A percentile compares a stretch with the other conserved stretches of the same genome.
Evolutionary conservation across 371 early-diverging fungal genomes (phyloP).

Genomic region (Mortierella sp.): DNA sequence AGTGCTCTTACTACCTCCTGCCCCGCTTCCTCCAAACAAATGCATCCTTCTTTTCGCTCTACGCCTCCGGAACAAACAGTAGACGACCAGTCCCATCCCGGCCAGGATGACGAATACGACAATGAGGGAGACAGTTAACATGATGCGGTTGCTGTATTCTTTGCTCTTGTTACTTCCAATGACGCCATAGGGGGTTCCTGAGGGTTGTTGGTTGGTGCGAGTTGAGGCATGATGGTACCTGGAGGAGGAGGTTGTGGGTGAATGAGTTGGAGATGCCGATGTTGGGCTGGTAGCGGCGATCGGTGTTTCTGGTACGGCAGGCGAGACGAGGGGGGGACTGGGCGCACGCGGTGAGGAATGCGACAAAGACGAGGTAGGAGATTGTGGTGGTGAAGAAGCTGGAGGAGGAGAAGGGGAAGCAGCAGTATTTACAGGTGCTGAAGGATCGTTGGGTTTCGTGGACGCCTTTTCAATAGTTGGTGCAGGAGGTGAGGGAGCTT

Average conservation of each 20-base stretch:
- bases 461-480: neutral
- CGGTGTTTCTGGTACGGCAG: too few relatives aligned
- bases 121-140: constrained; percentile 42
- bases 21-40: constrained; percentile 18
- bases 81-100: constrained; percentile 32
- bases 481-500: neutral
- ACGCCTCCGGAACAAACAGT: constrained; percentile 40
- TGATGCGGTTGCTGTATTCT: constrained; percentile 14
- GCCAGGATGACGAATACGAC: constrained; percentile 46
- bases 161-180: neutral
- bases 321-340: neutral
- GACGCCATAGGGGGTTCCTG: constrained; percentile 23
- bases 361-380: neutral
- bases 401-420: neutral
- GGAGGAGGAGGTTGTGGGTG: neutral
- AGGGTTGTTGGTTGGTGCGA: neutral
- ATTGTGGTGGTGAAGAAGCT: neutral
- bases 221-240: neutral
- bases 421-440: neutral
- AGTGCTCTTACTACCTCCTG: neutral
- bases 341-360: neutral
- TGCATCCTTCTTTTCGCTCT: constrained; percentile 19
- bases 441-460: neutral
- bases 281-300: neutral
- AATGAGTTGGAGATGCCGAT: constrained; percentile 11